Evolutionary conservation across 2,329 filamentous ascomycete genomes (phyloP), one percentile per base, ranked within the genome.

Genomic region (Cytospora piceae): DNA sequence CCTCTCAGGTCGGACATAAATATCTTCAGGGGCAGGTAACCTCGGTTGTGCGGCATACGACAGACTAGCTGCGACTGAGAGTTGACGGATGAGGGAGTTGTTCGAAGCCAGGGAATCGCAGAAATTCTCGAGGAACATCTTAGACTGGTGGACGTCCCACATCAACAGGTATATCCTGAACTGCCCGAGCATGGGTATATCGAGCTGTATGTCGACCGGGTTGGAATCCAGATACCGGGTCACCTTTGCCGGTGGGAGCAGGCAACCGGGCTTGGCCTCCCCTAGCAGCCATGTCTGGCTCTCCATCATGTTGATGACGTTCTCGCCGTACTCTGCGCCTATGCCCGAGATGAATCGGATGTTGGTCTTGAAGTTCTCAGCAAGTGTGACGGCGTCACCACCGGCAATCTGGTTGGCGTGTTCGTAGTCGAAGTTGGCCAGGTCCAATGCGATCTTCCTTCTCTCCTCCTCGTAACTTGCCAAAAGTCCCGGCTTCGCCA

Each of bases 171-270:
- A 93, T 55, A 93, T 84, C 58, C 89, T 85, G 79, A 93, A 94
- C 72, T 94, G 91, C 31, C 90, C 88, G 7, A 93, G 80, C 76
- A 92, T 85, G 1, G 91, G 91, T 54, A 93, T 91, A 72, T 93
- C 91, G 7, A 92, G 85, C 73, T 94, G 90, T 32, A 93, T 79
- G 70, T 93, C 88, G 52, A 94, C 86, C 0, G 90, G 90, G 71
- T 93, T 94, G 4, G 90, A 88, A 75, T 94, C 91, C 60, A 93
- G 85, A 73, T 90, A 93, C 32, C 91, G 84, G 0, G 89, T 90
- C 22, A 89, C 90, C 75, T 87, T 90, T 51, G 88, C 88, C 2
- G 90, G 90, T 3, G 87, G 84, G 31, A 91, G 80, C 27, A 85
- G 78, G 58, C 82, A 85, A 9, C 84, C 84, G 4, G 83, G 83